Base-by-base conservation (phyloP, 495 filamentous ascomycete species). In the Podospora pseudopauciseta region DNA sequence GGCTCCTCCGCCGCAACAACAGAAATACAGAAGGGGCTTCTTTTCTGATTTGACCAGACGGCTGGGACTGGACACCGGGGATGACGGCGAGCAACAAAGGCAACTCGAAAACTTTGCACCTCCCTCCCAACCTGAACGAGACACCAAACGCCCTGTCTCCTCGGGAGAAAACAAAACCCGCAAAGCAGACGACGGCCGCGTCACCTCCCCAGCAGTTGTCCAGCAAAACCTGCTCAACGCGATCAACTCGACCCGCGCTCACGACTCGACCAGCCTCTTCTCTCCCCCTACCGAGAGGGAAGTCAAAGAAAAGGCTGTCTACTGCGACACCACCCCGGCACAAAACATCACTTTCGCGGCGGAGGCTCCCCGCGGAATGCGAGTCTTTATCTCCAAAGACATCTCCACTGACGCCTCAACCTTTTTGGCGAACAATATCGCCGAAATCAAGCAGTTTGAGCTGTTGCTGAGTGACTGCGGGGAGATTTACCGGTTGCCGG, bases 271-370 rank as follows among this genome's bases (percentile, higher is more conserved):
- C 6, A 80, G 79, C 32, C 73, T 97, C 54, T 94, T 89, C 77
- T 86, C 86, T 32, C 87, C 86, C 2, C 92, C 93, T 0, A 78
- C 86, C 49, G 90, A 90, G 20, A 88, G 87, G 60, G 81, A 87
- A 44, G 88, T 98, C 71, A 90, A 91, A 71, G 93, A 97, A 76
- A 89, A 91, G 63, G 86, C 89, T 60, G 91, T 92, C 0, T 98
- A 97, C 81, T 99, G 95, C 77, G 94, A 97, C 79, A 80, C 88
- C 66, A 89, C 83, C 58, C 89, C 91, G 20, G 89, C 86, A n/a
- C 88, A 94, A 64, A 90, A 98, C 78, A 86, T 99, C 53, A 81
- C 82, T 39, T 91, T 90, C 75, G 84, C 89, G 59, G 92, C 89
- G 27, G 88, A 90, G 13, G 86, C 90, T 1, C 83, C 88, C 18